These are phyloP conservation scores for Sphenostylis stenocarpa DNA, from an alignment of 306 rosid genomes.

Conservation along the genomic window DNA sequence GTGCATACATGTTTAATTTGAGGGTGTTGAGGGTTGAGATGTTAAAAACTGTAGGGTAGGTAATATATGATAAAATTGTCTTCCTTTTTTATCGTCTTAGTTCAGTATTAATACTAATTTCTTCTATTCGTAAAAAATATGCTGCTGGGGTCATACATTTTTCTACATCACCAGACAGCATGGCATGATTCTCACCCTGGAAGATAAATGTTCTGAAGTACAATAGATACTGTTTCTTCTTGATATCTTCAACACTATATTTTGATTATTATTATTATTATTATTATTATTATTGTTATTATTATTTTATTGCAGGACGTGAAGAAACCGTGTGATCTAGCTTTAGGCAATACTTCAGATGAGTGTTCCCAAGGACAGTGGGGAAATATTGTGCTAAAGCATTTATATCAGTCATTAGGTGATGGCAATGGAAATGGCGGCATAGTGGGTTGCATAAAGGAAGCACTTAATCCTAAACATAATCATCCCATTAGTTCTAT, in stretches of 20 bases:
- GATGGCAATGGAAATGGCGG: conserved; percentile 56
- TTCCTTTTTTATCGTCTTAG: conserved; percentile 3
- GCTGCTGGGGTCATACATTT: neutral
- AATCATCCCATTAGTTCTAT: conserved; percentile 34
- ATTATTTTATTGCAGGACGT: conserved; percentile 54
- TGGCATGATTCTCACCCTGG: conserved; percentile 8
- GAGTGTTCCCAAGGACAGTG: conserved; percentile 50
- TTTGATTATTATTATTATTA: conserved; percentile 27
- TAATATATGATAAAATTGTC: neutral
- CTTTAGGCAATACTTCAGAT: conserved; percentile 40
- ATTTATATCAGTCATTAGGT: conserved; percentile 57
- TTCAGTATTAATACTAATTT: neutral
- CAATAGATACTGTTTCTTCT: conserved; percentile 10
- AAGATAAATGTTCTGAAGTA: conserved; percentile 19
- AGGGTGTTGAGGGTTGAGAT: conserved; percentile 1
- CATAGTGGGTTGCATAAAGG: conserved; percentile 52
- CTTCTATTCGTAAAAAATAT: neutral
- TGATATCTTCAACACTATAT: conserved; percentile 26
- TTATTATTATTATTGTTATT: no score
- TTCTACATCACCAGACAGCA: neutral
- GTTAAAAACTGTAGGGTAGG: neutral
- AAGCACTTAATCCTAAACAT: conserved; percentile 44
- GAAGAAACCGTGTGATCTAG: conserved; percentile 40
- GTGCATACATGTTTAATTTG: neutral
- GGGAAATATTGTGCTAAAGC: conserved; percentile 56